Evolutionary conservation across 129 eudicot species (phyloP).

Genomic region (Tagetes erecta): DNA sequence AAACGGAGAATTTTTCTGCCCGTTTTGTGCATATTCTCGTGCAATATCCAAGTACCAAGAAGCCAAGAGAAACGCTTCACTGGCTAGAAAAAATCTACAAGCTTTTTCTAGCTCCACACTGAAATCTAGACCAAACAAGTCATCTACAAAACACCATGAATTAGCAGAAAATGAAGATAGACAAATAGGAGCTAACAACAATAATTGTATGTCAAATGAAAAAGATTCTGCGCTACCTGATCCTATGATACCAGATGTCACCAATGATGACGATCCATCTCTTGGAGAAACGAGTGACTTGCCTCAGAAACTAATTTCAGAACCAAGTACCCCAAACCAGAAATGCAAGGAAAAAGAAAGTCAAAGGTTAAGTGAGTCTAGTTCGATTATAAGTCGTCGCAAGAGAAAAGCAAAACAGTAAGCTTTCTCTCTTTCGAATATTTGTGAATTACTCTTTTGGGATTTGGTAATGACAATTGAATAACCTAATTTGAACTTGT

Average conservation of each 20-base stretch:
- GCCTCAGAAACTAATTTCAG: conserved; percentile 28
- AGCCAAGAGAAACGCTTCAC: conserved; percentile 47
- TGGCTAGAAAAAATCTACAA: conserved; percentile 58
- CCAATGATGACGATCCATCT: conserved; percentile 4
- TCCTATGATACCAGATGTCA: conserved; percentile 26
- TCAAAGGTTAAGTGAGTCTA: conserved; percentile 32
- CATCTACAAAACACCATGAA: conserved; percentile 16
- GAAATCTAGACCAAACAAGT: conserved; percentile 11
- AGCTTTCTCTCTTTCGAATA: conserved; percentile 30
- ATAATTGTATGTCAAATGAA: conserved; percentile 13
- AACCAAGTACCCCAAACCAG: conserved; percentile 25
- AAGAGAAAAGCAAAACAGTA: conserved; percentile 49
- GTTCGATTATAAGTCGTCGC: conserved; percentile 32
- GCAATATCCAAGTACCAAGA: conserved; percentile 56
- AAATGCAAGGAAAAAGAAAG: conserved; percentile 46
- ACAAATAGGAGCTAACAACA: conserved; percentile 11
- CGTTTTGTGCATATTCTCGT: conserved; percentile 74
- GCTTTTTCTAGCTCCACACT: conserved; percentile 41
- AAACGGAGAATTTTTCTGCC: conserved; percentile 60
- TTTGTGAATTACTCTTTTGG: not conserved
- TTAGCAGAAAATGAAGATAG: conserved; percentile 24
- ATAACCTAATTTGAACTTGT: conserved; percentile 32
- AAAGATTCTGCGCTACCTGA: conserved; percentile 29
- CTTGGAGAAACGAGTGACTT: conserved; percentile 16
- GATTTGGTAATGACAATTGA: not conserved